Evolutionary conservation across 23 red algal genomes (phyloP).

Genomic region (Gracilariopsis chorda): DNA sequence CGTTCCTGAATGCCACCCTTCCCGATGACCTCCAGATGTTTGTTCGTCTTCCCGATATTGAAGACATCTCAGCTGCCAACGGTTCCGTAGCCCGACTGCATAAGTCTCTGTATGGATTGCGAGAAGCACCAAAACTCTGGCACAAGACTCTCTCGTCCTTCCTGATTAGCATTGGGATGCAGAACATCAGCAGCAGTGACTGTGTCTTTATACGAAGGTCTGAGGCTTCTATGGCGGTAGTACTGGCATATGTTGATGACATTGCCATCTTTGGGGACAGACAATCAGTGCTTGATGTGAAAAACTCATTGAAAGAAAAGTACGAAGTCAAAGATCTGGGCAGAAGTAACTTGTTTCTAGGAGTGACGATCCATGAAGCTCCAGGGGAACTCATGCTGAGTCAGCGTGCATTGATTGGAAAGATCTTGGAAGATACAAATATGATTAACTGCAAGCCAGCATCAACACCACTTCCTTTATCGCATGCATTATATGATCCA

Average conservation of each 20-base stretch:
- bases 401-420: constrained; percentile 18
- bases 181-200: neutral
- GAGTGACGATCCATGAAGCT: constrained; percentile 5
- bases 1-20: constrained; percentile 20
- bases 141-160: neutral
- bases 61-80: neutral
- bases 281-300: neutral
- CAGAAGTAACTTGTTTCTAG: neutral
- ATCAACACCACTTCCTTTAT: neutral
- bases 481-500: constrained; percentile 3
- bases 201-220: neutral
- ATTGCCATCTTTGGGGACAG: neutral
- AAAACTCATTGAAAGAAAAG: neutral
- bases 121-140: constrained; percentile 10
- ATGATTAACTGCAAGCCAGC: neutral
- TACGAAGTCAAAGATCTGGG: constrained; percentile 13
- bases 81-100: neutral
- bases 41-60: neutral
- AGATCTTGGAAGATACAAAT: neutral
- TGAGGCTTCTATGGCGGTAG: neutral
- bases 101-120: neutral
- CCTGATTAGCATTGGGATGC: constrained; percentile 7
- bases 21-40: neutral
- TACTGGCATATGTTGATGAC: constrained; percentile 20
- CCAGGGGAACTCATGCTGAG: neutral